A percentile compares a stretch with the other conserved stretches of the same genome.
Evolutionary conservation across 1,139 yeast species (phyloP).

Genomic region (Groenewaldozyma auringiensis): DNA sequence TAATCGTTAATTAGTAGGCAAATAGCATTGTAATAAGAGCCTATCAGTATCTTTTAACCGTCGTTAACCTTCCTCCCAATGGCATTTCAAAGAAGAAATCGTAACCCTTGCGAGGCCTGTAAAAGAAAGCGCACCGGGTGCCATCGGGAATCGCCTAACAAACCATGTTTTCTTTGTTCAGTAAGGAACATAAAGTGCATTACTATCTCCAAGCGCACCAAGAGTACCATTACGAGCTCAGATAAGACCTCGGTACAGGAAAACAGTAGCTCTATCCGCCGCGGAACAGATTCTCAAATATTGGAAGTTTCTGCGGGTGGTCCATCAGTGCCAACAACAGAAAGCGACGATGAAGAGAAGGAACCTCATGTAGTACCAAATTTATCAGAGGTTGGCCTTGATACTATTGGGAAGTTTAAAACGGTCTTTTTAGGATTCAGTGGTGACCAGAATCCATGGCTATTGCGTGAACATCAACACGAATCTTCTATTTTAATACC

Average conservation of each 20-base stretch:
- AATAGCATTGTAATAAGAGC: neutral
- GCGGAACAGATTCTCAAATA: neutral
- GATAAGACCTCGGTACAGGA: neutral
- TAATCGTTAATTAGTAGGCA: neutral
- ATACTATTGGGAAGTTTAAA: conserved; percentile 3
- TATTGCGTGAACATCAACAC: neutral
- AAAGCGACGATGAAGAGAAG: conserved; percentile 4
- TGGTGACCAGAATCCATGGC: conserved; percentile 5
- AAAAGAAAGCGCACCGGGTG: conserved; percentile 1
- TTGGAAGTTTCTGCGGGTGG: conserved; percentile 3
- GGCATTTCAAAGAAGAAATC: conserved; percentile 1
- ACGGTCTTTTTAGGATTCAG: conserved; percentile 3
- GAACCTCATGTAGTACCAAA: neutral
- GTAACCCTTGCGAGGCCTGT: conserved; percentile 3
- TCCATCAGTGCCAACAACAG: neutral
- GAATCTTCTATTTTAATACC: conserved; percentile 2
- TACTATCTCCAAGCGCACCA: conserved; percentile 1
- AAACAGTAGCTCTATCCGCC: neutral
- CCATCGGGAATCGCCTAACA: neutral
- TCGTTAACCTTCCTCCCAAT: neutral
- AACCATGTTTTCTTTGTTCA: conserved; percentile 1
- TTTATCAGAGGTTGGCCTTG: neutral
- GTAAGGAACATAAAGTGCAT: conserved; percentile 1
- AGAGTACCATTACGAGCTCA: neutral
- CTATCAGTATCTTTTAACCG: neutral